Evolutionary conservation across 352 stramenopile species (phyloP).

Genomic region (Thraustochytrium sp.): DNA sequence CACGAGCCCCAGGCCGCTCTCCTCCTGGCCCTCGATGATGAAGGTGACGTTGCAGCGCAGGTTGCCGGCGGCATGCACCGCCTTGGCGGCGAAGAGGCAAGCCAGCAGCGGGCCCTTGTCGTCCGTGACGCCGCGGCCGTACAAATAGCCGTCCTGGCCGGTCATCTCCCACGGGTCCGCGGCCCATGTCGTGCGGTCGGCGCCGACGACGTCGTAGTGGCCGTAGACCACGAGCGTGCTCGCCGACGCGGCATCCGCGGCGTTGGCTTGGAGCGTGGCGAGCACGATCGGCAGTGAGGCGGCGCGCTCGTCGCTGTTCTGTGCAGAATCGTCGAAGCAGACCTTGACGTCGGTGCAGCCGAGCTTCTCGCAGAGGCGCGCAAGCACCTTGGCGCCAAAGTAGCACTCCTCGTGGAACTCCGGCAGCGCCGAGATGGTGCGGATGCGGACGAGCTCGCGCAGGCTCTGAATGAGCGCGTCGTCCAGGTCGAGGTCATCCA

Average conservation of each 20-base stretch:
- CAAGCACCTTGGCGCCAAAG: slow-evolving; percentile 40
- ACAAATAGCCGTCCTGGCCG: slow-evolving; percentile 52
- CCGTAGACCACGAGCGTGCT: slow-evolving; percentile 44
- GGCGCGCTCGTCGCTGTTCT: neutral
- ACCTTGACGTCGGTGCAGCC: slow-evolving; percentile 30
- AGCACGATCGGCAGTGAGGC: slow-evolving; percentile 23
- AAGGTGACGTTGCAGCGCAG: slow-evolving; percentile 41
- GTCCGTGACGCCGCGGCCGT: slow-evolving; percentile 53
- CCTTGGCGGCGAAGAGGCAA: slow-evolving; percentile 46
- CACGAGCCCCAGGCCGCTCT: slow-evolving; percentile 1
- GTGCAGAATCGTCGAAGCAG: slow-evolving; percentile 23
- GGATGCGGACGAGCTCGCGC: slow-evolving; percentile 39
- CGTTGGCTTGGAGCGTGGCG: slow-evolving; percentile 22
- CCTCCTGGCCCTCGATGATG: slow-evolving; percentile 48
- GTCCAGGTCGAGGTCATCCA: neutral
- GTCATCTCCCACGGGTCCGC: slow-evolving; percentile 49
- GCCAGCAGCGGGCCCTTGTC: slow-evolving; percentile 56
- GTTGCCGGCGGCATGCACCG: neutral
- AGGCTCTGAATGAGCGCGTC: slow-evolving; percentile 23
- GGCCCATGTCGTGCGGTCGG: slow-evolving; percentile 32
- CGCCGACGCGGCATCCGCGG: neutral
- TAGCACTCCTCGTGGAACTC: slow-evolving; percentile 41
- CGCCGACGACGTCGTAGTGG: slow-evolving; percentile 52
- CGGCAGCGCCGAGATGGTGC: slow-evolving; percentile 1
- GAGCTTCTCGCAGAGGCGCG: slow-evolving; percentile 36